These are phyloP conservation scores for Cairneyella variabilis DNA, from an alignment of 495 filamentous ascomycete species.

Conservation along the genomic window DNA sequence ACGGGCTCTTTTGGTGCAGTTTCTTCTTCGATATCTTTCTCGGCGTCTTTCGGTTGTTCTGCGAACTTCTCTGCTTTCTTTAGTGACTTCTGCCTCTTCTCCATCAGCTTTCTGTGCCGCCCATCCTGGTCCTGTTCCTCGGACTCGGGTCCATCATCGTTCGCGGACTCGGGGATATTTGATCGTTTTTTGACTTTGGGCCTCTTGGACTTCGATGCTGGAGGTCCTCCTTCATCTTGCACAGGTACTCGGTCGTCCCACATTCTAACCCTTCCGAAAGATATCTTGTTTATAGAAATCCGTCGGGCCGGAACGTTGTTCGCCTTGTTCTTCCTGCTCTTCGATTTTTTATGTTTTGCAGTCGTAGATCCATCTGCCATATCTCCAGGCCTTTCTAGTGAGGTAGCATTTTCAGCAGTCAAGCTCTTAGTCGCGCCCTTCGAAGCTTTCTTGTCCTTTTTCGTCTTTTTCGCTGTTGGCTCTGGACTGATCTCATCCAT, in stretches of 20 bases:
- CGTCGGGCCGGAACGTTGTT: too few species aligned
- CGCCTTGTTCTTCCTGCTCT: too few species aligned
- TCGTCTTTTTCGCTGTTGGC: neutral
- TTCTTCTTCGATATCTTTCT: slow-evolving; percentile 25
- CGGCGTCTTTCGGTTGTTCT: slow-evolving; percentile 20
- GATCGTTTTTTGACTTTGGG: neutral
- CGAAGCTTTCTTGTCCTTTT: neutral
- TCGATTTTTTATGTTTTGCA: too few species aligned
- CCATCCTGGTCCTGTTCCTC: slow-evolving; percentile 24
- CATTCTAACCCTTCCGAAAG: too few species aligned
- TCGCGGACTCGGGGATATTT: neutral
- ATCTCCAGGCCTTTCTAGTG: too few species aligned
- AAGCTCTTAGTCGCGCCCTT: too few species aligned
- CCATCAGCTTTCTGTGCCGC: slow-evolving; percentile 41
- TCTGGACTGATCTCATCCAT: neutral
- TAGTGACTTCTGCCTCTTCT: slow-evolving; percentile 46
- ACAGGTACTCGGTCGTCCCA: too few species aligned
- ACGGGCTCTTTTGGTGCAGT: slow-evolving; percentile 32
- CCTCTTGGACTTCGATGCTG: neutral
- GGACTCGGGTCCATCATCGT: neutral
- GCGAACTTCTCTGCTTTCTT: slow-evolving; percentile 26
- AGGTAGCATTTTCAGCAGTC: too few species aligned
- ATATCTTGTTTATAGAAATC: too few species aligned
- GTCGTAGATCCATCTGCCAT: too few species aligned
- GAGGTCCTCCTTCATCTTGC: neutral